A percentile compares a stretch with the other conserved stretches of the same genome.
Conservation (phyloP, 305 asterid species). For the Solanum hybrid region DNA sequence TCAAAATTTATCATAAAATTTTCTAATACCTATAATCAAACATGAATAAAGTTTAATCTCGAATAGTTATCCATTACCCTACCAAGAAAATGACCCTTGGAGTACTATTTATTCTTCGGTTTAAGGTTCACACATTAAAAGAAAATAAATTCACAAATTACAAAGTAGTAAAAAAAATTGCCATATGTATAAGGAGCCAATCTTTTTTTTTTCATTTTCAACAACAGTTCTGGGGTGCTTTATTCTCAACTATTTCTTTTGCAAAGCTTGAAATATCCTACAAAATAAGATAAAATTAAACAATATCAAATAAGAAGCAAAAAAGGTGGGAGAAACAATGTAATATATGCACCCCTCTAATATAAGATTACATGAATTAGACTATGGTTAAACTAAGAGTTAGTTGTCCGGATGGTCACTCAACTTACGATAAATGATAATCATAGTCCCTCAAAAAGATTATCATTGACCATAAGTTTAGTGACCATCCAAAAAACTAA, state of each 20-base stretch:
- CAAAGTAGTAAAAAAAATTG: neutral
- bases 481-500: neutral
- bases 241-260: neutral
- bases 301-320: neutral
- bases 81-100: neutral
- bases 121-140: neutral
- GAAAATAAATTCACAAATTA: too few species aligned
- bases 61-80: neutral
- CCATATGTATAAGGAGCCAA: neutral
- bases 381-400: neutral
- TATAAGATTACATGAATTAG: neutral
- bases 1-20: neutral
- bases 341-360: neutral
- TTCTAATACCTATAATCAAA: neutral
- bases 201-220: too few species aligned
- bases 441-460: neutral
- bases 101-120: neutral
- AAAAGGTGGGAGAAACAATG: neutral
- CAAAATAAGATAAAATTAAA: neutral
- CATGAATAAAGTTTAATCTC: neutral
- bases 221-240: neutral
- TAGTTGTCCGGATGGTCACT: neutral
- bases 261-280: neutral
- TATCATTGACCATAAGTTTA: neutral
- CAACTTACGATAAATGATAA: neutral